Evolutionary conservation across 2,329 filamentous ascomycete species (phyloP).

Genomic region (Phoma sp.): DNA sequence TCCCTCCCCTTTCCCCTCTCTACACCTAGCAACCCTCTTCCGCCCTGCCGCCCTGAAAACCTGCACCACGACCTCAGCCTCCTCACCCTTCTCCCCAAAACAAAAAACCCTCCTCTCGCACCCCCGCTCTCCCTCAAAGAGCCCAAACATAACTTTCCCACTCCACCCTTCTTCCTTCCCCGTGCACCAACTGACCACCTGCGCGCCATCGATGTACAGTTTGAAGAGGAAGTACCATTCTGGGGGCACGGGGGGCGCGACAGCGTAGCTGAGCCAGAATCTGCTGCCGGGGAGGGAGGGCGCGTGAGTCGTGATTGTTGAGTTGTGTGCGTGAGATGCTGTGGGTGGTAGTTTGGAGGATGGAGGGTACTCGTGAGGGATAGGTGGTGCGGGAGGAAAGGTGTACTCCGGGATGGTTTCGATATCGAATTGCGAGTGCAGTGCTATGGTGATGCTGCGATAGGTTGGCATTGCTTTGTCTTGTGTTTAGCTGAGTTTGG

Average conservation of each 20-base stretch:
- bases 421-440: slow-evolving; percentile 53
- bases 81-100: slow-evolving; percentile 37
- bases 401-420: slow-evolving; percentile 48
- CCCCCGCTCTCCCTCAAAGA: slow-evolving; percentile 46
- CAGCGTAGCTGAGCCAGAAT: slow-evolving; percentile 54
- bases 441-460: slow-evolving; percentile 48
- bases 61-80: slow-evolving; percentile 47
- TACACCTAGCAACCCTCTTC: slow-evolving; percentile 44
- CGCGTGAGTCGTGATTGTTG: slow-evolving; percentile 46
- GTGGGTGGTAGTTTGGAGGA: neutral
- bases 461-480: slow-evolving; percentile 35
- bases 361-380: too few species aligned
- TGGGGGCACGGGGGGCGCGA: slow-evolving; percentile 39
- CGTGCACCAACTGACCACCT: slow-evolving; percentile 53
- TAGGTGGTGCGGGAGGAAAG: slow-evolving; percentile 16
- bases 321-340: slow-evolving; percentile 30
- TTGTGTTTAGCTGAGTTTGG: too few species aligned
- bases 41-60: slow-evolving; percentile 51
- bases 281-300: slow-evolving; percentile 45
- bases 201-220: slow-evolving; percentile 49
- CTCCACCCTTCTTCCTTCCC: slow-evolving; percentile 51
- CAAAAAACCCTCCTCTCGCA: slow-evolving; percentile 53
- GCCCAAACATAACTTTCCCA: slow-evolving; percentile 54
- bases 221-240: slow-evolving; percentile 55
- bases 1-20: slow-evolving; percentile 29